phyloP scores from a whole-genome alignment of 176 grass and related monocot species.

The Miscanthus lutarioriparius region DNA sequence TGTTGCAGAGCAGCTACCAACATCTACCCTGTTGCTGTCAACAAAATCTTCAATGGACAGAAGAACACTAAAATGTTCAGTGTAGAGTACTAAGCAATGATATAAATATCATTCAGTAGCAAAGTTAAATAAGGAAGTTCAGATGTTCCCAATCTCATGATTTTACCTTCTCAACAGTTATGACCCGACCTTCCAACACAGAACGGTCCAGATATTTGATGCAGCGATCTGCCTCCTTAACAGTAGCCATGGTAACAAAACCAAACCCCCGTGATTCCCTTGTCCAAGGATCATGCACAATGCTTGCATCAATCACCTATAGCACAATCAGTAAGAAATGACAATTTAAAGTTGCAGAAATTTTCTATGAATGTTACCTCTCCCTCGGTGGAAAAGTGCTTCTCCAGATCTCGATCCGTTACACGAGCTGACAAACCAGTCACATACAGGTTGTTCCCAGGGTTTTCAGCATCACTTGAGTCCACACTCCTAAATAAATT shows the following conservation, averaged over 20 bases:
- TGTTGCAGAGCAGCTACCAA: slow-evolving; percentile 68
- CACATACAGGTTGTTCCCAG: slow-evolving; percentile 73
- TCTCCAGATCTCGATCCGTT: slow-evolving; percentile 52
- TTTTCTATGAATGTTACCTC: slow-evolving; percentile 55
- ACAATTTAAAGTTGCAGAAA: neutral
- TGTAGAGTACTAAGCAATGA: slow-evolving; percentile 12
- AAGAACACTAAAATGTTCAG: slow-evolving; percentile 52
- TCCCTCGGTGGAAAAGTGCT: slow-evolving; percentile 56
- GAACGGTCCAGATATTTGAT: slow-evolving; percentile 83
- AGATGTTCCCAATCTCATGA: neutral
- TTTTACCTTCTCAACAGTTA: slow-evolving; percentile 92
- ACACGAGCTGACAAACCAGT: slow-evolving; percentile 60
- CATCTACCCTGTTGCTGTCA: slow-evolving; percentile 74
- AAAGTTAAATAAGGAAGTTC: neutral
- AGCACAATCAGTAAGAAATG: neutral
- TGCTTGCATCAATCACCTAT: slow-evolving; percentile 63
- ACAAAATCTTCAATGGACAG: slow-evolving; percentile 58
- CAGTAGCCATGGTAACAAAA: slow-evolving; percentile 82
- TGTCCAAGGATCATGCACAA: slow-evolving; percentile 80
- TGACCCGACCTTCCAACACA: slow-evolving; percentile 80
- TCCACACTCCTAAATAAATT: slow-evolving; percentile 51
- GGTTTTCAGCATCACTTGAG: slow-evolving; percentile 56
- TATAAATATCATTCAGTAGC: slow-evolving; percentile 22
- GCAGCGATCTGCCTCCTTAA: slow-evolving; percentile 64
- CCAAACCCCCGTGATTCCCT: slow-evolving; percentile 91